phyloP scores from a whole-genome alignment of 1,284 basidiomycete species.

The Takashimella tepidaria region DNA sequence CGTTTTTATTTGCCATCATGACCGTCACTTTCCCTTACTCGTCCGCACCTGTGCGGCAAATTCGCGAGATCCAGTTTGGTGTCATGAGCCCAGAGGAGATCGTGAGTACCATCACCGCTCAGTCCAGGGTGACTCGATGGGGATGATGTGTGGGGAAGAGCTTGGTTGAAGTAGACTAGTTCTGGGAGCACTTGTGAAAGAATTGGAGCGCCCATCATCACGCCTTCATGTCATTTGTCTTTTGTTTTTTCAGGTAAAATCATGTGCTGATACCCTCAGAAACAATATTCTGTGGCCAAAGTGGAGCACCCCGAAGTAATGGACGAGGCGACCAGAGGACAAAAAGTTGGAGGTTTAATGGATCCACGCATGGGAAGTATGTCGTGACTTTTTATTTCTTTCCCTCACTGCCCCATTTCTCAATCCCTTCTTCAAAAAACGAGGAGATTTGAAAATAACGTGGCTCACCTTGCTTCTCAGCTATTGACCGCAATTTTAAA shows the following conservation, averaged over 20 bases:
- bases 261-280: constrained; percentile 53
- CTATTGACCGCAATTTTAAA: constrained; percentile 98
- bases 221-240: no score
- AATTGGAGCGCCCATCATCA: no score
- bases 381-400: no score
- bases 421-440: background rate
- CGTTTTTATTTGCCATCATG: constrained; percentile 26
- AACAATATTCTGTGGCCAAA: constrained; percentile 96
- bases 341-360: constrained; percentile 89
- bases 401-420: constrained; percentile 15
- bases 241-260: background rate
- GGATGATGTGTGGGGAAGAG: background rate
- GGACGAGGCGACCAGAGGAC: constrained; percentile 85
- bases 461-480: constrained; percentile 27
- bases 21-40: constrained; percentile 63
- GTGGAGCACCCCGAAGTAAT: constrained; percentile 97
- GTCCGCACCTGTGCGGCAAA: constrained; percentile 85
- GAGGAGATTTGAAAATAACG: constrained; percentile 10
- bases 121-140: background rate
- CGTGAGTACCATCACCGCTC: constrained; percentile 54
- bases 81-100: constrained; percentile 99
- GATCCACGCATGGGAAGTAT: constrained; percentile 91
- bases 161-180: background rate
- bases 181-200: no score
- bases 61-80: constrained; percentile 98